A percentile compares a stretch with the other conserved stretches of the same genome.
These are phyloP conservation scores for Ettlia oleoabundans DNA, from an alignment of 139 green algal genomes.

Conservation along the genomic window DNA sequence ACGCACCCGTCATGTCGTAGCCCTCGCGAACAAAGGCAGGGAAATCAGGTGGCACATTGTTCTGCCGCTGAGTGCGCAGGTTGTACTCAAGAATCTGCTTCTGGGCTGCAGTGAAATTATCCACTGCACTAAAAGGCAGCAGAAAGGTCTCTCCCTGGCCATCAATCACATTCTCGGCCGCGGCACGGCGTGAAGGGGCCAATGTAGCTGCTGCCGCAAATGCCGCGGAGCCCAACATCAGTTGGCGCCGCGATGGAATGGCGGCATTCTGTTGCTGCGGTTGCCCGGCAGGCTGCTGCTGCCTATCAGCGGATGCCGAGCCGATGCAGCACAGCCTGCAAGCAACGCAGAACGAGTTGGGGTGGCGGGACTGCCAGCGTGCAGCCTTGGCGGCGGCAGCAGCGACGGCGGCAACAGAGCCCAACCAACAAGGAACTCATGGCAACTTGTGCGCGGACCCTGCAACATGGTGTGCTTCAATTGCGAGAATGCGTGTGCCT, in stretches of 20 bases:
- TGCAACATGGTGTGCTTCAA: too few species aligned
- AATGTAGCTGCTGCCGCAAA: background rate
- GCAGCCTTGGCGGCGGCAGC: background rate
- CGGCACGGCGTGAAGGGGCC: background rate
- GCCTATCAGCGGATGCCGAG: background rate
- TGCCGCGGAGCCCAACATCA: background rate
- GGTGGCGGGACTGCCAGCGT: too few species aligned
- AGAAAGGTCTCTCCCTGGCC: conserved; percentile 41
- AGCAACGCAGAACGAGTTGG: too few species aligned
- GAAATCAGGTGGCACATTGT: conserved; percentile 82
- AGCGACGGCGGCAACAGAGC: too few species aligned
- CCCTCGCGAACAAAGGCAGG: conserved; percentile 89
- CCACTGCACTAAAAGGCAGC: conserved; percentile 1
- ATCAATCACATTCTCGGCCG: conserved; percentile 30
- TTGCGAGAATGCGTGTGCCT: too few species aligned
- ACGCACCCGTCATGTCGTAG: conserved; percentile 84
- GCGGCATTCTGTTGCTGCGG: background rate
- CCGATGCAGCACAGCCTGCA: background rate
- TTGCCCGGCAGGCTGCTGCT: background rate
- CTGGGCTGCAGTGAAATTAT: conserved; percentile 28
- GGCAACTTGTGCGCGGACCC: too few species aligned
- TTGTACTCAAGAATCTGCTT: conserved; percentile 77
- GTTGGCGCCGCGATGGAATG: background rate
- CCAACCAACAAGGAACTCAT: too few species aligned
- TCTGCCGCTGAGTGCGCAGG: conserved; percentile 83